These are phyloP conservation scores for Trichoderma cornu-damae DNA, from an alignment of 2,329 filamentous ascomycete species.

Conservation along the genomic window DNA sequence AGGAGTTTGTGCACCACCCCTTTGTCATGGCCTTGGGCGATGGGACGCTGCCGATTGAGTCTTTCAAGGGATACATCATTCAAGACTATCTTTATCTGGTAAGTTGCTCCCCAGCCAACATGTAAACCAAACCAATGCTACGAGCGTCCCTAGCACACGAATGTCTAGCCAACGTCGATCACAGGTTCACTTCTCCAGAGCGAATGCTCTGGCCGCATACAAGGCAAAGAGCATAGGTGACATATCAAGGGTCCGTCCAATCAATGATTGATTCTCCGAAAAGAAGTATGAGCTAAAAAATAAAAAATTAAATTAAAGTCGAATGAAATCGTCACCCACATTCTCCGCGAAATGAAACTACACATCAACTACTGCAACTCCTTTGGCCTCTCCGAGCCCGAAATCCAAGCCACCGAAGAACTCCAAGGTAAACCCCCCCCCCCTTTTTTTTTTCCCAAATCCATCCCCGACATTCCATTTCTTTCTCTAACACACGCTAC, in stretches of 20 bases:
- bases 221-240: slow-evolving; percentile 71
- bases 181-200: slow-evolving; percentile 79
- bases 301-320: too few relatives aligned
- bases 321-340: slow-evolving; percentile 63
- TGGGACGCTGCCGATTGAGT: slow-evolving; percentile 66
- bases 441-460: background rate
- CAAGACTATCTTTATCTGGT: slow-evolving; percentile 92
- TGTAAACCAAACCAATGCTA: too few relatives aligned
- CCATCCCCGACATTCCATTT: background rate
- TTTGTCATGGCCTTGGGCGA: slow-evolving; percentile 75
- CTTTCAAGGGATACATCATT: slow-evolving; percentile 83
- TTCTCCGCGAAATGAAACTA: slow-evolving; percentile 72
- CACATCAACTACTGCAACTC: slow-evolving; percentile 77
- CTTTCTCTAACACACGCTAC: background rate
- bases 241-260: slow-evolving; percentile 59
- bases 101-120: slow-evolving; percentile 25
- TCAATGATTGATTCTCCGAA: background rate
- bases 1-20: slow-evolving; percentile 69
- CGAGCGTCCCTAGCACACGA: too few relatives aligned
- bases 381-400: slow-evolving; percentile 68
- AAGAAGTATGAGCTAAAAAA: background rate
- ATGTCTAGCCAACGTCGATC: background rate
- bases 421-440: slow-evolving; percentile 53
- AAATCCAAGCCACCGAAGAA: slow-evolving; percentile 71
- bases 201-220: slow-evolving; percentile 79